Evolutionary conservation across 192 early-diverging fungal genomes (phyloP).

Genomic region (Rhizophagus sp.): DNA sequence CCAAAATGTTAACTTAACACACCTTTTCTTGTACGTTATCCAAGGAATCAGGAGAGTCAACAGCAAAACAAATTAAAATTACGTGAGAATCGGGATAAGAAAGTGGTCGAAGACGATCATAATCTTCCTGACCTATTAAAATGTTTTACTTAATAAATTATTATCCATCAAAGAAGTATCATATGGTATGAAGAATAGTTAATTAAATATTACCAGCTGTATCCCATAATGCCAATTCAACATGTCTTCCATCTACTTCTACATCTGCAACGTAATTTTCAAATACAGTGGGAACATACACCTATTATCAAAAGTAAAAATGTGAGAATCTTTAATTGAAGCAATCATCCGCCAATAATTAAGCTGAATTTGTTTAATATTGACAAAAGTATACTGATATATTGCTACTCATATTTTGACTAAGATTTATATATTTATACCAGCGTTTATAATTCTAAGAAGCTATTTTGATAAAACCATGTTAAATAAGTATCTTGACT

Average conservation of each 20-base stretch:
- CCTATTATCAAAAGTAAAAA: conserved; percentile 34
- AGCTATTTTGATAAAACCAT: too few species aligned
- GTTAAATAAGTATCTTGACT: too few species aligned
- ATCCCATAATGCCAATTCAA: conserved; percentile 78
- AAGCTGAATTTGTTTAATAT: not conserved
- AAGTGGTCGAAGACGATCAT: conserved; percentile 89
- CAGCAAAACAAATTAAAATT: conserved; percentile 91
- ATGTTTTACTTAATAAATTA: not conserved
- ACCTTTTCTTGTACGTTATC: conserved; percentile 78
- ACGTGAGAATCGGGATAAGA: conserved; percentile 93
- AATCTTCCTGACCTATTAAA: conserved; percentile 85
- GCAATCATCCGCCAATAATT: not conserved
- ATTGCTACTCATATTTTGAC: too few species aligned
- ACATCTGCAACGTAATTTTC: conserved; percentile 76
- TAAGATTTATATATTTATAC: too few species aligned
- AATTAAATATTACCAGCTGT: conserved; percentile 59
- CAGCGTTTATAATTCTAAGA: too few species aligned
- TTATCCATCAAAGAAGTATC: not conserved
- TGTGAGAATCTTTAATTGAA: not conserved
- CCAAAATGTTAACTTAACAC: too few species aligned
- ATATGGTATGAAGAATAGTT: not conserved
- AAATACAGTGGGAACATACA: conserved; percentile 76
- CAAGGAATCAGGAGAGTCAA: conserved; percentile 79
- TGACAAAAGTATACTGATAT: not conserved
- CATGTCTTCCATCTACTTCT: conserved; percentile 65